Evolutionary conservation across 2,329 filamentous ascomycete species (phyloP).

Genomic region (Fusarium cicatricum): DNA sequence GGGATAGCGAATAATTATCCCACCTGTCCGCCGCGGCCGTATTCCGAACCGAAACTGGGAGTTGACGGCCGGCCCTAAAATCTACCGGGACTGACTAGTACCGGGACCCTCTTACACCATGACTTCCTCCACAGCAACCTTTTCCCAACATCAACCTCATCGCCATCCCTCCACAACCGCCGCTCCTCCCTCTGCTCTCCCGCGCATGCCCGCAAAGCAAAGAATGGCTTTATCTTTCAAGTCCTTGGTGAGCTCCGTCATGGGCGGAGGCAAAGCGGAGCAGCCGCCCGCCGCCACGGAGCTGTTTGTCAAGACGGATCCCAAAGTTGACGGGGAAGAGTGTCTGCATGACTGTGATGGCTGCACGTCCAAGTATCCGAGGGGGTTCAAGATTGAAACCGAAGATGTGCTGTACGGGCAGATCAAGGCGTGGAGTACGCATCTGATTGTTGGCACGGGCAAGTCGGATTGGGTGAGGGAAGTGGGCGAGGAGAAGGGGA

Average conservation of each 20-base stretch:
- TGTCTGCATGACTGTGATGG: constrained; percentile 86
- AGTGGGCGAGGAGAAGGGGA: constrained; percentile 86
- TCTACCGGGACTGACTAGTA: constrained; percentile 2
- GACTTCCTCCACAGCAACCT: neutral
- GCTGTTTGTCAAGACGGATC: constrained; percentile 79
- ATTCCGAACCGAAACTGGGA: too few species aligned
- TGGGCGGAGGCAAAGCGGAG: constrained; percentile 35
- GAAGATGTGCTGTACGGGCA: constrained; percentile 83
- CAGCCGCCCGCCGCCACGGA: constrained; percentile 45
- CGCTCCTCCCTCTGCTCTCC: constrained; percentile 25
- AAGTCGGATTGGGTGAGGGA: constrained; percentile 95
- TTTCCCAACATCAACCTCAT: neutral
- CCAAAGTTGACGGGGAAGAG: constrained; percentile 84
- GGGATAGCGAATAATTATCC: too few species aligned
- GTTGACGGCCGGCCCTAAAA: constrained; percentile 29
- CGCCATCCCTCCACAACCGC: constrained; percentile 22
- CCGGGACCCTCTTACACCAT: constrained; percentile 19
- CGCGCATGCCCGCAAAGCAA: constrained; percentile 46
- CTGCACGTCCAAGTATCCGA: constrained; percentile 82
- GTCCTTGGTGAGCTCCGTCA: constrained; percentile 45
- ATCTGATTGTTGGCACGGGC: constrained; percentile 91
- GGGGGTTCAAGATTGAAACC: constrained; percentile 76
- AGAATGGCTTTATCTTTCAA: constrained; percentile 54
- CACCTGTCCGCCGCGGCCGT: too few species aligned
- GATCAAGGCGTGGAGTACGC: constrained; percentile 87